Conservation (phyloP, 2,329 filamentous ascomycete genomes). For the Trichoderma sp. region DNA sequence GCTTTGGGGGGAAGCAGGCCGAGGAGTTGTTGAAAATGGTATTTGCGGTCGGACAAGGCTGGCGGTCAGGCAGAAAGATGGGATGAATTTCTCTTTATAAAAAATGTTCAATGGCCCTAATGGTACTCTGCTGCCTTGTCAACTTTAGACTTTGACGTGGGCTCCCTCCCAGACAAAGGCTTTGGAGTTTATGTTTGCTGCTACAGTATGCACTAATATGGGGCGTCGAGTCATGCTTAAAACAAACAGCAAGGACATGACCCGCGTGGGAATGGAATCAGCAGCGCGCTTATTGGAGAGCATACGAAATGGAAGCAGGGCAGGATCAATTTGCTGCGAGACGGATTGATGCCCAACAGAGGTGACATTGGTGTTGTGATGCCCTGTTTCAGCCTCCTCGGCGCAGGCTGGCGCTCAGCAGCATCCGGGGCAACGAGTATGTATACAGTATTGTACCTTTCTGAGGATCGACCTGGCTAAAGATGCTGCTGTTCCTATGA, state of each 20-base stretch:
- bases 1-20: neutral
- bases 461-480: neutral
- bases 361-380: neutral
- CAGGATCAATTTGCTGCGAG: neutral
- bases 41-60: neutral
- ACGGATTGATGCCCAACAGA: constrained; percentile 8
- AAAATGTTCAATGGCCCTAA: neutral
- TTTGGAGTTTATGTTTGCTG: neutral
- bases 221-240: neutral
- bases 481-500: neutral
- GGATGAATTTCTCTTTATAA: neutral
- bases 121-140: neutral
- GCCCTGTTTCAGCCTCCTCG: constrained; percentile 10
- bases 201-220: neutral
- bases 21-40: neutral
- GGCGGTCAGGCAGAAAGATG: neutral
- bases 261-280: neutral
- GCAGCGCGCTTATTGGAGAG: neutral
- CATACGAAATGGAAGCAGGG: neutral
- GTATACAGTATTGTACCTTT: neutral
- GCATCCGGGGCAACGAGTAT: neutral
- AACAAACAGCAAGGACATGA: neutral
- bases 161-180: neutral
- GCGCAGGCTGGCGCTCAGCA: constrained; percentile 18
- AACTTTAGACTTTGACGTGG: neutral